Conservation (phyloP, 441 rosid genomes). For the Gossypium davidsonii region DNA sequence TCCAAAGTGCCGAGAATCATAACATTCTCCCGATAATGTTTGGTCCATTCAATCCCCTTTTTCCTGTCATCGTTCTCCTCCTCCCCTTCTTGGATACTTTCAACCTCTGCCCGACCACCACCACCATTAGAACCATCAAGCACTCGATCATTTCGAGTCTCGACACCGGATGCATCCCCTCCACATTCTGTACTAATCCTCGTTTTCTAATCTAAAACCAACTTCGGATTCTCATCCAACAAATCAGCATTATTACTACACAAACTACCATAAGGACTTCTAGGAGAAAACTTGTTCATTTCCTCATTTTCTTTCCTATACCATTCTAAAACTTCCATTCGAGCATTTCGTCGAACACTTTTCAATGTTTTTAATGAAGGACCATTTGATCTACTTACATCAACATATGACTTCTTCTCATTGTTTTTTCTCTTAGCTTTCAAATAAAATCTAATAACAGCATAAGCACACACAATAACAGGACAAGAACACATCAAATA, state of each 20-base stretch:
- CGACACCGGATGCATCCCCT: slow-evolving; percentile 8
- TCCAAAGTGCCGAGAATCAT: slow-evolving; percentile 83
- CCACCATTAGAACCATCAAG: slow-evolving; percentile 14
- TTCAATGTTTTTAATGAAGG: slow-evolving; percentile 28
- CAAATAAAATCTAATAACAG: slow-evolving; percentile 25
- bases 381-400: slow-evolving; percentile 13
- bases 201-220: not conserved
- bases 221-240: slow-evolving; percentile 21
- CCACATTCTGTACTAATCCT: not conserved
- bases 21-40: slow-evolving; percentile 70
- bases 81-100: slow-evolving; percentile 35
- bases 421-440: slow-evolving; percentile 15
- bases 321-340: slow-evolving; percentile 25
- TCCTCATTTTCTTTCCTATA: slow-evolving; percentile 24
- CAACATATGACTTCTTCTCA: not conserved
- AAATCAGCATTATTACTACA: not conserved
- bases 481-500: slow-evolving; percentile 47
- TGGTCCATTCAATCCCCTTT: slow-evolving; percentile 63
- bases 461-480: slow-evolving; percentile 30
- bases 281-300: slow-evolving; percentile 20
- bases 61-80: slow-evolving; percentile 15
- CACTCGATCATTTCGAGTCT: slow-evolving; percentile 12
- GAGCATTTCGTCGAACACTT: slow-evolving; percentile 41
- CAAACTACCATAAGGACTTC: slow-evolving; percentile 13
- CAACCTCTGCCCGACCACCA: slow-evolving; percentile 33